These are phyloP conservation scores for Linum trigynum DNA, from an alignment of 345 rosid genomes.

Conservation along the genomic window DNA sequence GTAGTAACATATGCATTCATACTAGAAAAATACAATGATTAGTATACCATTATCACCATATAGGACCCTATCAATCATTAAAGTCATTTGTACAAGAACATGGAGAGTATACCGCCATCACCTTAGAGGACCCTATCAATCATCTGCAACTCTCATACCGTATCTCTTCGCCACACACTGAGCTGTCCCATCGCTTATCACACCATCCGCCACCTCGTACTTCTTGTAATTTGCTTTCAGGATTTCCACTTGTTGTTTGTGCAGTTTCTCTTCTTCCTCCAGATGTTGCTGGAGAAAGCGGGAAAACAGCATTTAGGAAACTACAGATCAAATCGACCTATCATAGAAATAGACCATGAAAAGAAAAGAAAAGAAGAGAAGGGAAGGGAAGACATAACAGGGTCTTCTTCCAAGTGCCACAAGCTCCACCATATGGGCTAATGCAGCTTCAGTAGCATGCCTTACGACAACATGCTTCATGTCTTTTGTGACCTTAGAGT, in stretches of 20 bases:
- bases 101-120: too few relatives aligned
- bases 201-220: conserved; percentile 32
- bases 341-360: neutral
- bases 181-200: conserved; percentile 34
- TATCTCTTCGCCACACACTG: conserved; percentile 31
- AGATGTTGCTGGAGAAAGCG: conserved; percentile 33
- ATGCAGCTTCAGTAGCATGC: conserved; percentile 44
- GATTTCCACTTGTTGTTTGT: conserved; percentile 39
- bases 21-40: too few relatives aligned
- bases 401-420: too few relatives aligned
- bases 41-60: too few relatives aligned
- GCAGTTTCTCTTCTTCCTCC: conserved; percentile 48
- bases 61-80: neutral
- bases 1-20: too few relatives aligned
- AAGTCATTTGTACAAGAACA: too few relatives aligned
- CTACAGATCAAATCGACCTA: conserved; percentile 5
- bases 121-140: conserved; percentile 7
- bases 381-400: neutral
- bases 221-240: conserved; percentile 40
- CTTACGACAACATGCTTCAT: conserved; percentile 33
- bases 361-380: neutral
- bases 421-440: conserved; percentile 35
- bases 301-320: neutral
- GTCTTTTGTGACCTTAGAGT: conserved; percentile 37
- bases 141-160: conserved; percentile 20